Evolutionary conservation across 805 yeast species (phyloP), one percentile per base, ranked within the genome.

Genomic region (Starmera quercuum): DNA sequence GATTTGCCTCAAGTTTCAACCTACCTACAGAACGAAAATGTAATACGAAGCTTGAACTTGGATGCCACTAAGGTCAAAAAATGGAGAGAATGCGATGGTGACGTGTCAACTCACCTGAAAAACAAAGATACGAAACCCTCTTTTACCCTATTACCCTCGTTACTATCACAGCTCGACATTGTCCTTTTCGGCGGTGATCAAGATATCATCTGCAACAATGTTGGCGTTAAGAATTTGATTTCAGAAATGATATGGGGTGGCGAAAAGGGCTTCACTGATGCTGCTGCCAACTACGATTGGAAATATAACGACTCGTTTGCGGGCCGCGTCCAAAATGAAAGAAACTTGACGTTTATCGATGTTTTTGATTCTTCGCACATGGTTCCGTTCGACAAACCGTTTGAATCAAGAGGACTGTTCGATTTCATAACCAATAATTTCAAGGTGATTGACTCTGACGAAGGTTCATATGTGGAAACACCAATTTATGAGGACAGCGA

Each of bases 321-420:
- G 2, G 81, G 80, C 5, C 38, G 46, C 15, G 54, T 68, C 29
- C 57, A 54, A 70, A 75, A 39, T 46, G 88, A 78, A 31, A 67
- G 84, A 41, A 84, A 85, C 49, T 63, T 90, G 48, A 81, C 95
- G 0, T 82, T 81, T 53, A 75, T 83, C 21, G 74, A 75, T 37
- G 74, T 90, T 2, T 73, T 59, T 53, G 74, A 84, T 45, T 75
- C 95, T 0, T 81, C 95, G 4, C 97, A 92, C 53, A 90, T 92
- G 97, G 92, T 87, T 18, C 95, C 97, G 1, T 79, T 73, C 44
- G 97, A 88, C 53, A 60, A 73, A 33, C 83, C 92, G 2, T 74
- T 68, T 30, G 67, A 72, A 19, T 72, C 88, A 7, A 66, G 87
- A 43, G 85, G 86, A 13, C 58, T 88, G 39, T 59, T 87, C 26